A percentile compares a stretch with the other conserved stretches of the same genome.
Conservation (phyloP, 192 early-diverging fungal genomes). For the Linnemannia schmuckeri region DNA sequence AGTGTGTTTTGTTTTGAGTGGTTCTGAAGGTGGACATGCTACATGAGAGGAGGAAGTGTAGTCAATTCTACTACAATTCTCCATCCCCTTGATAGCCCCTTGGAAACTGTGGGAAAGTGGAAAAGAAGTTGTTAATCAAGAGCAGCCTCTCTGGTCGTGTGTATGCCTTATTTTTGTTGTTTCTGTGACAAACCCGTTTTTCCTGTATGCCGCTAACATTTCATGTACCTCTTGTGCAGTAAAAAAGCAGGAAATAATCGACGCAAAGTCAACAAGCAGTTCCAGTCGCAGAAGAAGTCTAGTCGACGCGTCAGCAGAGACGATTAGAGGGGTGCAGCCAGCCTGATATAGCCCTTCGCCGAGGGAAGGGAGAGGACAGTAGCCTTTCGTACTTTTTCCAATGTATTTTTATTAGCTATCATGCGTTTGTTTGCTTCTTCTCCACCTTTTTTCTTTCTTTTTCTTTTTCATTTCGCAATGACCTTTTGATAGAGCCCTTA, state of each 20-base stretch:
- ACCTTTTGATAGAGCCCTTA: too few species aligned
- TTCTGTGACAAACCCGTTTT: slow-evolving; percentile 10
- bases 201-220: neutral
- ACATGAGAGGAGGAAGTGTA: neutral
- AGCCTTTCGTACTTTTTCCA: neutral
- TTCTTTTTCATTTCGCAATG: too few species aligned
- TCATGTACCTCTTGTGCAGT: slow-evolving; percentile 29
- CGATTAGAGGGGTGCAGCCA: slow-evolving; percentile 41
- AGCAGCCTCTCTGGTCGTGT: neutral
- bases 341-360: too few species aligned
- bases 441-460: too few species aligned
- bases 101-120: neutral
- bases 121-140: neutral
- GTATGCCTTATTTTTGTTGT: neutral
- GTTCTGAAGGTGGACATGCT: too few species aligned
- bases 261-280: slow-evolving; percentile 72
- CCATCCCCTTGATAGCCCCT: neutral
- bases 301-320: slow-evolving; percentile 64
- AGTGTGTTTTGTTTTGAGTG: neutral
- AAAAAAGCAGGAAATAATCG: slow-evolving; percentile 70
- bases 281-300: slow-evolving; percentile 76
- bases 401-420: neutral
- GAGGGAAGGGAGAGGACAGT: too few species aligned
- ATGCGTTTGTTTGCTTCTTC: too few species aligned
- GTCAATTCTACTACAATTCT: neutral